Percentiles rank a stretch among this genome's conserved stretches.
phyloP scores from a whole-genome alignment of 148 eudicot genomes.

The Gaultheria prostrata region DNA sequence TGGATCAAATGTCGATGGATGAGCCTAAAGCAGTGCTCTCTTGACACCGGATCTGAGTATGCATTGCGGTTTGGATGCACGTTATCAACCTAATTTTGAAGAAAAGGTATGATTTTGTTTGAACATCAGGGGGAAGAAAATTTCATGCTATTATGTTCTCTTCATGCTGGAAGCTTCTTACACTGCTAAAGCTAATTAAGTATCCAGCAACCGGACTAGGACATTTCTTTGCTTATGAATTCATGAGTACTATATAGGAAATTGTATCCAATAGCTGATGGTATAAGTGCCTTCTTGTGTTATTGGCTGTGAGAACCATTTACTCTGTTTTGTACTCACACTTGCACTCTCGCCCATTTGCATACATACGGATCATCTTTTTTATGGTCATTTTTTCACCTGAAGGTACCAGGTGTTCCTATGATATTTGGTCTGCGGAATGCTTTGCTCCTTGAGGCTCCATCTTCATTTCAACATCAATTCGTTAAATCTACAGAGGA shows the following conservation, averaged over 20 bases:
- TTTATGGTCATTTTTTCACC: neutral
- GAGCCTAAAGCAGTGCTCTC: neutral
- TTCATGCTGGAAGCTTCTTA: neutral
- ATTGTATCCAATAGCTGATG: neutral
- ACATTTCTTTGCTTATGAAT: neutral
- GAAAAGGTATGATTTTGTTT: neutral
- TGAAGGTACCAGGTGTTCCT: constrained; percentile 80
- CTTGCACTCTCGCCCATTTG: neutral
- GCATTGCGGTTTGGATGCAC: neutral
- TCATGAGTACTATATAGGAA: neutral
- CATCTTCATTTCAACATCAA: constrained; percentile 51
- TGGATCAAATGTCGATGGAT: no score
- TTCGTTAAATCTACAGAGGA: constrained; percentile 71
- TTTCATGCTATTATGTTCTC: neutral
- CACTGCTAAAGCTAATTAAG: neutral
- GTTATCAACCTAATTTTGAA: neutral
- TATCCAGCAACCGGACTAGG: neutral
- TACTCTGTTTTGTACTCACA: neutral
- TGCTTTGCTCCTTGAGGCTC: constrained; percentile 65
- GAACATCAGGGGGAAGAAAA: neutral
- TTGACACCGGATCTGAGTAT: neutral
- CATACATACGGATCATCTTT: neutral
- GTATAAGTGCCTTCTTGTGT: neutral
- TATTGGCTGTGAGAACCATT: constrained; percentile 5
- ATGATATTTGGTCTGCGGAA: constrained; percentile 72